Percentiles rank a stretch among this genome's conserved stretches.
Evolutionary conservation across 176 grass and related monocot genomes (phyloP).

Genomic region (Elymus sibiricus): DNA sequence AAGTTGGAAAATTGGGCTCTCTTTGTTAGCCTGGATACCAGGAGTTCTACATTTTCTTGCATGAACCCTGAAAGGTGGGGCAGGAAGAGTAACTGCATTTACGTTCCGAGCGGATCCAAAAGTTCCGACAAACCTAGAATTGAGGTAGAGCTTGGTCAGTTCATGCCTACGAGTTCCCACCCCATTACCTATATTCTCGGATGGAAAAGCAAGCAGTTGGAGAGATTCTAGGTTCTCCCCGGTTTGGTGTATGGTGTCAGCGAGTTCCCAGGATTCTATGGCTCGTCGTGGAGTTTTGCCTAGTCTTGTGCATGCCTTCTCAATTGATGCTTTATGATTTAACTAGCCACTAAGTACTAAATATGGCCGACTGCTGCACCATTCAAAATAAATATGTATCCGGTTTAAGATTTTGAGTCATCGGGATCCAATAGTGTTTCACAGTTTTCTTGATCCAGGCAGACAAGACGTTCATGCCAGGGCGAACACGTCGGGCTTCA

Average conservation of each 20-base stretch:
- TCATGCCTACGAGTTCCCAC: not conserved
- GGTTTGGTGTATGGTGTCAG: not conserved
- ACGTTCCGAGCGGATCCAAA: not conserved
- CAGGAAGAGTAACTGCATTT: too few relatives aligned
- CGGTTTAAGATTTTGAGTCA: too few relatives aligned
- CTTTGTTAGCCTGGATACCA: conserved; percentile 6
- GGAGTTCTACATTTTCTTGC: too few relatives aligned
- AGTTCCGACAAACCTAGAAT: conserved; percentile 3
- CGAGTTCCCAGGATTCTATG: not conserved
- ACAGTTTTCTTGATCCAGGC: too few relatives aligned
- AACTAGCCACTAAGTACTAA: too few relatives aligned
- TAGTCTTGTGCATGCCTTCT: not conserved
- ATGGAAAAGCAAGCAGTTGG: not conserved
- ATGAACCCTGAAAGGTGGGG: too few relatives aligned
- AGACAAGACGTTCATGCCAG: too few relatives aligned
- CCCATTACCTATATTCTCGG: not conserved
- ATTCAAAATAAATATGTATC: too few relatives aligned
- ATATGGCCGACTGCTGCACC: too few relatives aligned
- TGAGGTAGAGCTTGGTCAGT: conserved; percentile 2
- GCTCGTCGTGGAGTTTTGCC: not conserved
- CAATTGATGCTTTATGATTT: not conserved
- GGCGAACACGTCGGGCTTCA: too few relatives aligned
- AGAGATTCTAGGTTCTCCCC: too few relatives aligned
- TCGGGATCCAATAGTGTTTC: too few relatives aligned
- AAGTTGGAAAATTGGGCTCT: conserved; percentile 44